Conservation (phyloP, 352 stramenopile species). For the Aphanomyces stellatus region DNA sequence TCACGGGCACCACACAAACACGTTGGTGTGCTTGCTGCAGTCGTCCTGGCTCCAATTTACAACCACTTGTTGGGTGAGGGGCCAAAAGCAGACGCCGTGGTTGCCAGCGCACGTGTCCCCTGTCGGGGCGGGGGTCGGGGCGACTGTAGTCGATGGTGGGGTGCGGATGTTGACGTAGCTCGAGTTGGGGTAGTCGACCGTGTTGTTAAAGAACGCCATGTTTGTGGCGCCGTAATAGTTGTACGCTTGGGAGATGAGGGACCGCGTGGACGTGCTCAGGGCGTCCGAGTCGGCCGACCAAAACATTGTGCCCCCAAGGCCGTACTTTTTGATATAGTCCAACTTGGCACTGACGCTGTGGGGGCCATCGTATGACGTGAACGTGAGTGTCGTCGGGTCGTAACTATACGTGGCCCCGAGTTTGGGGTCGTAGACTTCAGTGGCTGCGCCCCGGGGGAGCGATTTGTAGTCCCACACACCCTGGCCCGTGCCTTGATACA, state of each 20-base stretch:
- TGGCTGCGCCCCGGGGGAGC: not conserved
- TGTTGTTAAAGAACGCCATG: not conserved
- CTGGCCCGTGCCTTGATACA: not conserved
- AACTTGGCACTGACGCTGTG: not conserved
- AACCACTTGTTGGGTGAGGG: not conserved
- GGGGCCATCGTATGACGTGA: not conserved
- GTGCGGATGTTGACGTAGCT: not conserved
- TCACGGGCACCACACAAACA: constrained; percentile 4
- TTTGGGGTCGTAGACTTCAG: not conserved
- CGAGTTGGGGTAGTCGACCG: not conserved
- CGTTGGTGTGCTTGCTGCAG: not conserved
- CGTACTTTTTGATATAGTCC: constrained; percentile 8
- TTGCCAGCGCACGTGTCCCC: not conserved
- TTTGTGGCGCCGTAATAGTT: not conserved
- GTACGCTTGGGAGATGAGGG: constrained; percentile 3
- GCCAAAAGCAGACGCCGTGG: constrained; percentile 1
- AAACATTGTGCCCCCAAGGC: not conserved
- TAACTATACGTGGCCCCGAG: not conserved
- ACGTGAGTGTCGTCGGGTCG: not conserved
- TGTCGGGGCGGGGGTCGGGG: not conserved
- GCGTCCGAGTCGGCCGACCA: not conserved
- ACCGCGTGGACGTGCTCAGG: not conserved
- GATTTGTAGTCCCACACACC: constrained; percentile 15
- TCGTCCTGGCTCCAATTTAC: not conserved
- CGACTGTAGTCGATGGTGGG: not conserved